Evolutionary conservation across 306 rosid genomes (phyloP), one percentile per base, ranked within the genome.

Genomic region (Heteromeles arbutifolia): DNA sequence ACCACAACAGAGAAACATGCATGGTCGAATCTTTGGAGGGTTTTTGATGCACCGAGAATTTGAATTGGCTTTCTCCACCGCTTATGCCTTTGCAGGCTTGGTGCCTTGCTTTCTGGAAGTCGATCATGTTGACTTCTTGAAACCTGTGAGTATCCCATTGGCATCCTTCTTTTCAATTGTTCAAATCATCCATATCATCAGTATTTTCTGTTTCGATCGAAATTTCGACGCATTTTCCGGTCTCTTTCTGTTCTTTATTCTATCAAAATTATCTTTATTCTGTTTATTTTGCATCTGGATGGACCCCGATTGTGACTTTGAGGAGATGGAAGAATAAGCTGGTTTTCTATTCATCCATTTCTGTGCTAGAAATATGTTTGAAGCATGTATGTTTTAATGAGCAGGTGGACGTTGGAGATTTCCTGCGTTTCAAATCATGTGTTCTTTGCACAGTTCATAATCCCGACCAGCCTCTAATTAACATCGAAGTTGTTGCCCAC

Each of bases 351-450:
- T 50, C 10, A 39, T 54, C n/a, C 75, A 39, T 77, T 41, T 54
- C 4, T 25, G n/a, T 65, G 24, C 22, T 54, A 34, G 25, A 44
- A 43, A 18, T 29, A 18, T 74, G 15, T 37, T 37, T 22, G n/a
- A 63, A 26, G 14, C 6, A 53, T 34, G 15, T 24, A 34, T 37
- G 25, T 66, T 24, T n/a, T 22, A 37, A 66, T 32, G 69, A 65
- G 68, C 90, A 96, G 98, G 99, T 96, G 86, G 99, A 96, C 50
- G 98, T 95, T 19, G 98, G 99, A 24, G 97, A 95, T 76, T 95
- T 95, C 86, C 77, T 92, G 82, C 95, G 98, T 64, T 87, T 92
- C 83, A 89, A 86, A 78, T 96, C 99, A 3, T 92, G 97, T 62
- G 93, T 96, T 37, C 81, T 95, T 37, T 92, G 88, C 90, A 90